phyloP scores from a whole-genome alignment of 768 basidiomycete genomes.

The Lactarius sanguifluus region DNA sequence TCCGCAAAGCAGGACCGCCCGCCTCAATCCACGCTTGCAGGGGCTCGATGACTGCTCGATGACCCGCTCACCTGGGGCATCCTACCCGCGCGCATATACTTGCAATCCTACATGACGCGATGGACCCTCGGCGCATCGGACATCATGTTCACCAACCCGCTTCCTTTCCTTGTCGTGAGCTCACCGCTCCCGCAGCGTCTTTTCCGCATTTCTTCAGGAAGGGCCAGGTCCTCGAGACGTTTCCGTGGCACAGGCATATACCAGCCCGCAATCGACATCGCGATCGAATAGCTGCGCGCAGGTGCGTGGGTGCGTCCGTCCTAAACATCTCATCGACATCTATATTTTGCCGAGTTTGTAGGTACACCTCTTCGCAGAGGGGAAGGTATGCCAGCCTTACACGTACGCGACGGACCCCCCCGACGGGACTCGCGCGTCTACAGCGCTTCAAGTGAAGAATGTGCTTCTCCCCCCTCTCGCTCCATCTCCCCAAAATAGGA shows the following conservation, averaged over 20 bases:
- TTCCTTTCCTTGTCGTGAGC: not conserved
- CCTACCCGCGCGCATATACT: conserved; percentile 63
- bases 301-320: conserved; percentile 58
- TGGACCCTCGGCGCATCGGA: conserved; percentile 95
- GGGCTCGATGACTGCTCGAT: conserved; percentile 77
- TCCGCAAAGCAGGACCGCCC: not conserved
- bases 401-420: conserved; percentile 41
- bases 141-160: conserved; percentile 82
- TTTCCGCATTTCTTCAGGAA: conserved; percentile 82
- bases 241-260: conserved; percentile 85
- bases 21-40: conserved; percentile 39
- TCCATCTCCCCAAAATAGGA: not conserved
- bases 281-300: conserved; percentile 45
- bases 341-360: conserved; percentile 33
- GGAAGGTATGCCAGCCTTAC: conserved; percentile 78
- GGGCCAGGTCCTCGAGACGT: conserved; percentile 91
- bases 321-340: not conserved
- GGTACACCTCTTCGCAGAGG: conserved; percentile 88
- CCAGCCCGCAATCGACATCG: conserved; percentile 64
- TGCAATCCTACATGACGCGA: conserved; percentile 59
- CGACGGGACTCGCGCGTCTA: conserved; percentile 47
- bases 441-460: conserved; percentile 93
- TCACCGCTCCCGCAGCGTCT: conserved; percentile 48
- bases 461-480: conserved; percentile 39
- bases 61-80: conserved; percentile 86